Evolutionary conservation across 169 alveolate genomes (phyloP).

Genomic region (Theileria parva): DNA sequence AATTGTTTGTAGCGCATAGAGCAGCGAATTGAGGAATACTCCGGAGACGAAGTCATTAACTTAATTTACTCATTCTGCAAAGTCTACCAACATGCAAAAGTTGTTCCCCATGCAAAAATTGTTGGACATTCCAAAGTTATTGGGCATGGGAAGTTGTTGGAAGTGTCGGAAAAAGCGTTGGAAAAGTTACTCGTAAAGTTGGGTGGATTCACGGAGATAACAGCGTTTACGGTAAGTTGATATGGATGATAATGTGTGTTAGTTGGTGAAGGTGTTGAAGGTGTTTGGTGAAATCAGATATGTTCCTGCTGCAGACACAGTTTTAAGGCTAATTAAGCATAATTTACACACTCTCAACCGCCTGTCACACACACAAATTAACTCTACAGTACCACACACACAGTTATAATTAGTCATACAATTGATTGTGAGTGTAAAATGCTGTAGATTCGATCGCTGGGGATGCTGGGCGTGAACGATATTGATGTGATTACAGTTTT

Average conservation of each 20-base stretch:
- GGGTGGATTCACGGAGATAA: too few relatives aligned
- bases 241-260: neutral
- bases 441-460: too few relatives aligned
- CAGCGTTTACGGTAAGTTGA: neutral
- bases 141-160: too few relatives aligned
- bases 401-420: too few relatives aligned
- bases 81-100: neutral
- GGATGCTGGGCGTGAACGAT: slow-evolving; percentile 43
- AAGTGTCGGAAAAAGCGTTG: too few relatives aligned
- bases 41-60: slow-evolving; percentile 51
- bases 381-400: slow-evolving; percentile 39
- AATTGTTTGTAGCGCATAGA: slow-evolving; percentile 11
- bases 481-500: slow-evolving; percentile 45
- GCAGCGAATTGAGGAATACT: slow-evolving; percentile 3
- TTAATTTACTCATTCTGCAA: slow-evolving; percentile 36
- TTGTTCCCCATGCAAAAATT: too few relatives aligned
- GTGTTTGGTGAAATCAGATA: slow-evolving; percentile 35
- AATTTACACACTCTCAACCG: slow-evolving; percentile 37
- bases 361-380: slow-evolving; percentile 49
- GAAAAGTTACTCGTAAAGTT: too few relatives aligned
- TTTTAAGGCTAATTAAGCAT: slow-evolving; percentile 33
- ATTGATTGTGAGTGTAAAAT: too few relatives aligned
- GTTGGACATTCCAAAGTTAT: too few relatives aligned
- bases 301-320: slow-evolving; percentile 3
- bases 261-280: slow-evolving; percentile 57